These are phyloP conservation scores for Ophiostoma quercus DNA, from an alignment of 2,329 filamentous ascomycete species.

Conservation along the genomic window DNA sequence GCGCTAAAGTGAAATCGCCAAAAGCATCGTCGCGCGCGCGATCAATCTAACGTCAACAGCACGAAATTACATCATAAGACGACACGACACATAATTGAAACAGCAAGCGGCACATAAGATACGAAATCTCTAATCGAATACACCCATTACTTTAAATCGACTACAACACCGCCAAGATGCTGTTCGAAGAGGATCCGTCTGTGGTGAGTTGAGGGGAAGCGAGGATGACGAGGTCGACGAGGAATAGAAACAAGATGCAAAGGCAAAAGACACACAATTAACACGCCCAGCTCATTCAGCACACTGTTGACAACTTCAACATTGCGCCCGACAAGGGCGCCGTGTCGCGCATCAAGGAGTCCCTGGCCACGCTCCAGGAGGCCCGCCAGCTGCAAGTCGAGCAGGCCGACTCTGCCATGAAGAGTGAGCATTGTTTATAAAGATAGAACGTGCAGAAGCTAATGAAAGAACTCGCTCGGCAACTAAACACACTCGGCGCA, in stretches of 20 bases:
- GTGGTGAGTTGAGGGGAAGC: conserved; percentile 53
- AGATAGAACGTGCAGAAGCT: background rate
- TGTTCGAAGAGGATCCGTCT: conserved; percentile 89
- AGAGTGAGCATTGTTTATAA: conserved; percentile 46
- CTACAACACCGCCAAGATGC: conserved; percentile 55
- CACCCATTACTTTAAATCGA: background rate
- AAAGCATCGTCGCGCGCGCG: conserved; percentile 7
- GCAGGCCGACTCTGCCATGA: conserved; percentile 62
- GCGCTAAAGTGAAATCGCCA: conserved; percentile 11
- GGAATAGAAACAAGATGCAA: background rate
- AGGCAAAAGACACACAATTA: background rate
- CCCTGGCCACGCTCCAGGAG: conserved; percentile 74
- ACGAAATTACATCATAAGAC: conserved; percentile 6
- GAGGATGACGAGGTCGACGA: background rate
- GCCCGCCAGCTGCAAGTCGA: conserved; percentile 73
- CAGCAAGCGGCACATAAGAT: background rate
- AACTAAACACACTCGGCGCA: conserved; percentile 65
- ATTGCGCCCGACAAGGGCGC: conserved; percentile 81
- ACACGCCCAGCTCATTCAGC: conserved; percentile 69
- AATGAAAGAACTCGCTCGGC: conserved; percentile 59
- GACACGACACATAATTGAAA: background rate
- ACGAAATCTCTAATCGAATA: background rate
- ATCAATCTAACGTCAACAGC: background rate
- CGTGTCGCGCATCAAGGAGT: conserved; percentile 77
- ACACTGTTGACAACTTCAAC: conserved; percentile 93